These are phyloP conservation scores for Erysimum cheiranthoides DNA, from an alignment of 345 rosid species.

Conservation along the genomic window DNA sequence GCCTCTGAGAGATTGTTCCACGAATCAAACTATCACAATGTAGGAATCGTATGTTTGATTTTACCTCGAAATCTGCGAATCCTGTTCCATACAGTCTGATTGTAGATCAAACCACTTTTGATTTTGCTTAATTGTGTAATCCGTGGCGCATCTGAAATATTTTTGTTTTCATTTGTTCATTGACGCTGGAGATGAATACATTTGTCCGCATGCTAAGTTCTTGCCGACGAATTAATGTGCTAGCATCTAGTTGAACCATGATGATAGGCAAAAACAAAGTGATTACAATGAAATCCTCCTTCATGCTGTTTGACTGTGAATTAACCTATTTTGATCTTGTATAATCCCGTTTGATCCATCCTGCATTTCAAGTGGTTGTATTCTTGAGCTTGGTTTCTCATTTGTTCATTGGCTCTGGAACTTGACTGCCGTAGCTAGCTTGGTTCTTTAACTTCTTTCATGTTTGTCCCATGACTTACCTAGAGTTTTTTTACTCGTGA, in stretches of 20 bases:
- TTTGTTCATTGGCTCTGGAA: not conserved
- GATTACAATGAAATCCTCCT: slow-evolving; percentile 17
- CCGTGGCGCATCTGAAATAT: not conserved
- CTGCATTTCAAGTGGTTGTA: slow-evolving; percentile 6
- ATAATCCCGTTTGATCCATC: not conserved
- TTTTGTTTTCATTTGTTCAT: not conserved
- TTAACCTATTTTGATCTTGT: not conserved
- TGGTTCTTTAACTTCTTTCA: slow-evolving; percentile 18
- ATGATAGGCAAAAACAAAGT: slow-evolving; percentile 3
- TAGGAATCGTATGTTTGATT: slow-evolving; percentile 31
- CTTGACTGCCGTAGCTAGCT: not conserved
- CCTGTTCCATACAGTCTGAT: not conserved
- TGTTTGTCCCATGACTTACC: not conserved
- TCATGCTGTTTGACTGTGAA: not conserved
- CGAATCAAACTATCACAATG: slow-evolving; percentile 37
- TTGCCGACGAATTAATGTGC: no score
- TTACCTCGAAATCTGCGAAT: slow-evolving; percentile 23
- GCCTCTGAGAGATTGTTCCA: slow-evolving; percentile 12
- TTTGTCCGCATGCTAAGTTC: no score
- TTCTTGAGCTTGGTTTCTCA: slow-evolving; percentile 18
- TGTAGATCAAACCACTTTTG: not conserved
- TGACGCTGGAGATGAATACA: not conserved
- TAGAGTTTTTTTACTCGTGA: not conserved
- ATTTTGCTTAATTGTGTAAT: slow-evolving; percentile 8
- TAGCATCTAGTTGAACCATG: not conserved